A percentile compares a stretch with the other conserved stretches of the same genome.
Conservation (phyloP, 345 rosid genomes). For the rapeseed (Brassica napus) region DNA sequence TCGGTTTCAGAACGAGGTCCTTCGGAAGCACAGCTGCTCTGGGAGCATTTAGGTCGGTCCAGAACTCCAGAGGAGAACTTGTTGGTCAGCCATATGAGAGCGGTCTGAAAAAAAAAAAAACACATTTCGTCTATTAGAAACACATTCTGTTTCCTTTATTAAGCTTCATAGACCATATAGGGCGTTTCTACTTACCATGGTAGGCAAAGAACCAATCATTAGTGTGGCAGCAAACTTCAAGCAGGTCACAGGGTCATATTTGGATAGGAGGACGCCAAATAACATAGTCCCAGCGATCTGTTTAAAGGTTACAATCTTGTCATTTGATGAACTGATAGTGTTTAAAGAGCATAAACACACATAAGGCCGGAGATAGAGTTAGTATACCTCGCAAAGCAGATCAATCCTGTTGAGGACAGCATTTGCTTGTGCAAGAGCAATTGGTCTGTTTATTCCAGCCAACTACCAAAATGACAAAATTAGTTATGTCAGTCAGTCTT, state of each 20-base stretch:
- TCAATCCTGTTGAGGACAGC: conserved; percentile 86
- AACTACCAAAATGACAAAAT: conserved; percentile 48
- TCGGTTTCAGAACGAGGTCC: conserved; percentile 37
- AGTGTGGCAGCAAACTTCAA: conserved; percentile 72
- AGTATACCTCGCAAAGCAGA: conserved; percentile 82
- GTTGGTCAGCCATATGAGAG: conserved; percentile 77
- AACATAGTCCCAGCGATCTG: conserved; percentile 87
- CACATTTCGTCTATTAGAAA: conserved; percentile 9
- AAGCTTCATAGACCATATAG: neutral
- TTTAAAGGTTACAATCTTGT: neutral
- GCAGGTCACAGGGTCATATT: conserved; percentile 80
- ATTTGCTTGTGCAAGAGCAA: conserved; percentile 93
- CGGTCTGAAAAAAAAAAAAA: conserved; percentile 48
- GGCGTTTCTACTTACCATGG: conserved; percentile 60
- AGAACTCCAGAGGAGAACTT: conserved; percentile 85
- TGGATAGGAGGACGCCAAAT: conserved; percentile 83
- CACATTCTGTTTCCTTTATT: conserved; percentile 4
- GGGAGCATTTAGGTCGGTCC: conserved; percentile 69
- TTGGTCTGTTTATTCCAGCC: conserved; percentile 86
- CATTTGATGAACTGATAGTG: conserved; percentile 4
- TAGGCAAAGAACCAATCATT: conserved; percentile 72
- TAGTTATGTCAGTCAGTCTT: conserved; percentile 3
- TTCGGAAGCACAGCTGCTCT: conserved; percentile 40
- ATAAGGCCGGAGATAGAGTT: neutral
- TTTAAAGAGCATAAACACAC: neutral